Evolutionary conservation across 208 protist species (phyloP).

Genomic region (Leishmania gerbilli): DNA sequence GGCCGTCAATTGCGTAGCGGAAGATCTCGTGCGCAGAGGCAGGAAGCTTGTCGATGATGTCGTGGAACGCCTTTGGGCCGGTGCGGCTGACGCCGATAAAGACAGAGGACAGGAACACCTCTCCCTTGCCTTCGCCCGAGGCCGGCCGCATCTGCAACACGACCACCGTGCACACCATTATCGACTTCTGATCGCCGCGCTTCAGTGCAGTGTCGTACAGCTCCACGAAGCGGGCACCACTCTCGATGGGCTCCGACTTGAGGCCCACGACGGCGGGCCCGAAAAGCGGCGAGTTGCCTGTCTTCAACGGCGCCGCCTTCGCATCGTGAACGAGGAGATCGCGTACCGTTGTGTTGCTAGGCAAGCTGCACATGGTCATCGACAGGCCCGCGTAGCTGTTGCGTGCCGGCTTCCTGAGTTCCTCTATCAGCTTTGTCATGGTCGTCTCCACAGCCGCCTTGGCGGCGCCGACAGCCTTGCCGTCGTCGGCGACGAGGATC

Average conservation of each 20-base stretch:
- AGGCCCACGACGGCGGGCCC: conserved; percentile 46
- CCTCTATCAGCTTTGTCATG: conserved; percentile 32
- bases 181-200: conserved; percentile 25
- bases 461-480: conserved; percentile 24
- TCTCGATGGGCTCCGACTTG: conserved; percentile 26
- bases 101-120: conserved; percentile 53
- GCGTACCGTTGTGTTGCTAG: conserved; percentile 27
- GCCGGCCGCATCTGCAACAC: conserved; percentile 44
- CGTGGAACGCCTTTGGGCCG: conserved; percentile 34
- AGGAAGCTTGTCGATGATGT: conserved; percentile 33
- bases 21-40: conserved; percentile 36
- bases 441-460: conserved; percentile 24
- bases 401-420: conserved; percentile 20
- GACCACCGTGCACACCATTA: conserved; percentile 49
- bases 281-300: conserved; percentile 55
- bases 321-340: conserved; percentile 39
- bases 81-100: conserved; percentile 41
- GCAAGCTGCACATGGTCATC: conserved; percentile 39
- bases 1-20: conserved; percentile 49
- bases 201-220: conserved; percentile 33
- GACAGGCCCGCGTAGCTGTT: conserved; percentile 34
- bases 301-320: conserved; percentile 27
- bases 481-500: conserved; percentile 49
- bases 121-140: conserved; percentile 15
- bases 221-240: conserved; percentile 29